Evolutionary conservation across 139 green algal species (phyloP).

Genomic region (Coelastrella sp.): DNA sequence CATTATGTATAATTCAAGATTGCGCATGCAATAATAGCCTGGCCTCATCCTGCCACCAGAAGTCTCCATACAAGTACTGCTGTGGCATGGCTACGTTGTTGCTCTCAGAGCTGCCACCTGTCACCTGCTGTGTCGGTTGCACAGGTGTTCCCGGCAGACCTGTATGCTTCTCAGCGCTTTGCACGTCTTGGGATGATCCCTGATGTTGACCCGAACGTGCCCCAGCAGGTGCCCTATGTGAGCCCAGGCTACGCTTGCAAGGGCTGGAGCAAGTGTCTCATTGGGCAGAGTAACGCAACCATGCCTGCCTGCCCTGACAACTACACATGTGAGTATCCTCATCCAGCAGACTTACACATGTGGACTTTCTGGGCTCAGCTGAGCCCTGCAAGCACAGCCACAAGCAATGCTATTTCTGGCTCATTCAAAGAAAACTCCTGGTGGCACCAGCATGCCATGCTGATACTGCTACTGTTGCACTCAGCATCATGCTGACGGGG

Average conservation of each 20-base stretch:
- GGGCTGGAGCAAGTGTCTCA: conserved; percentile 9
- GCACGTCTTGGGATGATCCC: not conserved
- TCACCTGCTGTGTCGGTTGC: not conserved
- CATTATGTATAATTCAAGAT: too few relatives aligned
- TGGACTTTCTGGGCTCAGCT: too few relatives aligned
- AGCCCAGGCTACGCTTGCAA: conserved; percentile 29
- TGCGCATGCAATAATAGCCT: too few relatives aligned
- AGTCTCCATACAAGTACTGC: too few relatives aligned
- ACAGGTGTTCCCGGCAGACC: conserved; percentile 29
- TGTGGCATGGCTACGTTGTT: not conserved
- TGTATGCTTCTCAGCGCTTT: conserved; percentile 23
- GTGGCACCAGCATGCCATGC: too few relatives aligned
- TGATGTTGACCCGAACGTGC: not conserved
- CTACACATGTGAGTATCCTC: conserved; percentile 18
- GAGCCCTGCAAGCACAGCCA: too few relatives aligned
- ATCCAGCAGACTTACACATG: not conserved
- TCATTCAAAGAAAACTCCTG: too few relatives aligned
- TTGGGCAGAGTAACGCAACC: conserved; percentile 1
- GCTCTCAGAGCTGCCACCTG: not conserved
- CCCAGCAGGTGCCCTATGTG: not conserved
- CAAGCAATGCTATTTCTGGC: too few relatives aligned
- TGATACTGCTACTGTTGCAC: too few relatives aligned
- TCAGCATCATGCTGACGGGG: too few relatives aligned
- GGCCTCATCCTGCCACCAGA: too few relatives aligned
- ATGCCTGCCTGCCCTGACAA: conserved; percentile 3